A percentile compares a stretch with the other conserved stretches of the same genome.
phyloP scores from a whole-genome alignment of 495 filamentous ascomycete genomes.

The Pyrenopolyporus hunteri region DNA sequence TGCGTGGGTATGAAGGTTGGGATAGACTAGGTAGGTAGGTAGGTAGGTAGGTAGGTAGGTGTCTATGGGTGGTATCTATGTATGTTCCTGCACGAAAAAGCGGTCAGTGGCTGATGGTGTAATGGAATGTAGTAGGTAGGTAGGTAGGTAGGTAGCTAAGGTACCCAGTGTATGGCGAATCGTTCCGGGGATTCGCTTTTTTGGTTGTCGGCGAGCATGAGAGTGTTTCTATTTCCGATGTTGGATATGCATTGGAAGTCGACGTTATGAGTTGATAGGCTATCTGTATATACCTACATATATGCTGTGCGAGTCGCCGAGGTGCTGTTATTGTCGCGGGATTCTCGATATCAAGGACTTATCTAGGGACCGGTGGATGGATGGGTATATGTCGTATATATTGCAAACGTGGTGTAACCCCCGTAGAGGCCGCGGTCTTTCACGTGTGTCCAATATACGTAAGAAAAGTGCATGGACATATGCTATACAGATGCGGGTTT shows the following conservation, averaged over 20 bases:
- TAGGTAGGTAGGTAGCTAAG: background rate
- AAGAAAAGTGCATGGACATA: background rate
- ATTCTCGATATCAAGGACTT: background rate
- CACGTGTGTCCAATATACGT: conserved; percentile 22
- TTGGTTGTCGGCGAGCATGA: conserved; percentile 9
- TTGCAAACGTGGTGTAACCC: conserved; percentile 6
- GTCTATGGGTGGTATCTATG: background rate
- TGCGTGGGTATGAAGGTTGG: background rate
- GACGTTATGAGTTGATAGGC: background rate
- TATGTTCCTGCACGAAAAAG: background rate
- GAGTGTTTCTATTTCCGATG: no score
- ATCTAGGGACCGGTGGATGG: background rate
- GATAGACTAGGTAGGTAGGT: background rate
- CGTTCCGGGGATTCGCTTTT: background rate
- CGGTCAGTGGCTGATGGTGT: background rate
- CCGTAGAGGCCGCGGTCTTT: background rate
- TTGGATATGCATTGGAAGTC: no score
- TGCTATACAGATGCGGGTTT: conserved; percentile 14
- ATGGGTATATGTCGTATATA: conserved; percentile 4
- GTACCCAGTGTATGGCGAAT: background rate
- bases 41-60: background rate
- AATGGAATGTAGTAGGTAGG: background rate
- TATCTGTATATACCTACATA: background rate
- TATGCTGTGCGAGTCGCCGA: conserved; percentile 12
- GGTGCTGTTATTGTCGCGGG: background rate